phyloP scores from a whole-genome alignment of 225 moss, liverwort and hornwort genomes.

The Ulota crispa region DNA sequence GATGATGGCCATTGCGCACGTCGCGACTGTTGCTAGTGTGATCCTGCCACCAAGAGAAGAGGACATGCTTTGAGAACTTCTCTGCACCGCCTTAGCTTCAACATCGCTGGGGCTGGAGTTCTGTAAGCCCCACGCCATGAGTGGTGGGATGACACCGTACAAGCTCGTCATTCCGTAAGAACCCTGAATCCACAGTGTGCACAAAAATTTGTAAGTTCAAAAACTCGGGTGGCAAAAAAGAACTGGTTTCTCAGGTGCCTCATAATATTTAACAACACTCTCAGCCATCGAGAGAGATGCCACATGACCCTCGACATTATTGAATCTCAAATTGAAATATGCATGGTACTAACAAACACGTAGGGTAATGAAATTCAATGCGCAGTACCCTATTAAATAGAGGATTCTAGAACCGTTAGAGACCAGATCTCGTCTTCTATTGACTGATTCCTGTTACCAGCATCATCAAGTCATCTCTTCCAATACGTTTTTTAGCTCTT shows the following conservation, averaged over 20 bases:
- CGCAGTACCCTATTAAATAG: background rate
- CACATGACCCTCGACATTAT: background rate
- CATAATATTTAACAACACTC: background rate
- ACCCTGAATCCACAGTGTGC: conserved; percentile 25
- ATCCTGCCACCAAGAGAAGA: conserved; percentile 28
- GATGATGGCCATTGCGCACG: conserved; percentile 44
- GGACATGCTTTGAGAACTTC: background rate
- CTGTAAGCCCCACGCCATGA: conserved; percentile 54
- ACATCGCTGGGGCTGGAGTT: background rate
- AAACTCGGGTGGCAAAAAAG: background rate
- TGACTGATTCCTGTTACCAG: background rate
- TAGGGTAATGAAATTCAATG: background rate
- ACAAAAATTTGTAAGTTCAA: background rate
- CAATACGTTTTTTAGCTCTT: background rate
- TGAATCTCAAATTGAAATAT: background rate
- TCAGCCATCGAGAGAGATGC: background rate
- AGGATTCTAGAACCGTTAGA: background rate
- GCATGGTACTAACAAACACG: background rate
- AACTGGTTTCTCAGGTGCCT: background rate
- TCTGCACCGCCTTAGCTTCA: background rate
- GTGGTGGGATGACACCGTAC: conserved; percentile 57
- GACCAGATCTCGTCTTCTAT: background rate
- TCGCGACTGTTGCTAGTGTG: conserved; percentile 35
- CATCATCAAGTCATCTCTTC: background rate
- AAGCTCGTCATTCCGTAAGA: conserved; percentile 63